Base-by-base conservation (phyloP, 768 basidiomycete species). In the Xerocomellus amylosporus region DNA sequence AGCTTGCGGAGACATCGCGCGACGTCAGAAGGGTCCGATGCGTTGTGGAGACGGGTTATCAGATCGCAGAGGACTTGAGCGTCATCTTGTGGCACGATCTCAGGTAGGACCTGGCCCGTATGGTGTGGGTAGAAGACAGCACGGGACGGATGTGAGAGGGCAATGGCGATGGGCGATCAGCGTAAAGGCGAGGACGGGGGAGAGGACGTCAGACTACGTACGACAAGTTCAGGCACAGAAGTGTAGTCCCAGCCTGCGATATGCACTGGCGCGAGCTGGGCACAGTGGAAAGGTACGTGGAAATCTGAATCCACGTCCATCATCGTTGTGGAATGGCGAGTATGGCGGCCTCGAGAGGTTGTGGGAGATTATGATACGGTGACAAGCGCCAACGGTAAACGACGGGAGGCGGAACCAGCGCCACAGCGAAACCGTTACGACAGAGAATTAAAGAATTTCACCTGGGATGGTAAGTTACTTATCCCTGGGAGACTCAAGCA, bases 191-290 rank as follows among this genome's bases (percentile, higher is more conserved):
- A 42, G 49, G 38, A 34, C 26, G 19, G 12, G 13, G 34, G 15
- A 46, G 54, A 41, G 46, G 47, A 33, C n/a, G 8, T n/a, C 22
- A 26, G 12, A 13, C 0, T 8, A 66, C 69, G 54, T 51, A 71
- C 69, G 34, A 61, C 62, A 7, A 70, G 59, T 53, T 70, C 64
- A 7, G 60, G 65, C 3, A 67, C 49, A 13, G 49, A 49, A 34
- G 65, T 46, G 28, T 70, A 70, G 47, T 67, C 59, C 69, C 69
- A 70, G 20, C 68, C 65, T 8, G 54, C 15, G 28, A 71, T 59
- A 14, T 61, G 61, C 2, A 62, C 47, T 13, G 69, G 69, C 0
- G 69, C 70, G 20, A 70, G 67, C 49, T 66, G 68, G 17, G 61
- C 50, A 8, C 63, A 65, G 43, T 70, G 69, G 8, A 67, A 71